Conservation (phyloP, 768 basidiomycete genomes). For the Boletus huronensis region DNA sequence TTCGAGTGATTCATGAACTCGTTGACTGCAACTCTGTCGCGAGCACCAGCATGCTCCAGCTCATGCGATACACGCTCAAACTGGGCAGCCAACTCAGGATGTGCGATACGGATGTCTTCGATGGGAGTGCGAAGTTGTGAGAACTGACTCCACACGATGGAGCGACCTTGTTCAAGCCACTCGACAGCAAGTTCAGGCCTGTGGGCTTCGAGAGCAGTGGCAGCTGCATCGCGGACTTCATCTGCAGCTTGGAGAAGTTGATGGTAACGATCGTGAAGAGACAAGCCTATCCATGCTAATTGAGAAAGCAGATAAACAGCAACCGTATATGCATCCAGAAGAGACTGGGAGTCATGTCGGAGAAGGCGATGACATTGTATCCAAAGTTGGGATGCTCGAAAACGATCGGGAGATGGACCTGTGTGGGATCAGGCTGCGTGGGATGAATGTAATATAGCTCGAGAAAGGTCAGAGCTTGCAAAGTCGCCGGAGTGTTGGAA, state of each 20-base stretch:
- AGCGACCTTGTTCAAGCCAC: neutral
- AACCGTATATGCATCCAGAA: neutral
- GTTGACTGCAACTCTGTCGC: neutral
- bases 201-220: neutral
- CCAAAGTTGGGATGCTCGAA: neutral
- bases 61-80: neutral
- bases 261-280: neutral
- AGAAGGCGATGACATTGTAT: neutral
- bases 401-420: neutral
- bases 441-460: neutral
- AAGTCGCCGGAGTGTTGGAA: neutral
- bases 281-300: neutral
- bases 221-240: neutral
- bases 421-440: neutral
- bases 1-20: no score
- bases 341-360: neutral
- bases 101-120: neutral
- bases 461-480: neutral
- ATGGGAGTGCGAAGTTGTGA: neutral
- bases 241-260: neutral
- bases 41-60: neutral
- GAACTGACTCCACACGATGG: neutral
- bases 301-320: neutral
- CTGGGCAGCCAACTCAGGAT: neutral
- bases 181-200: neutral